phyloP scores from a whole-genome alignment of 805 yeast genomes.

The Scheffersomyces coipomensis region DNA sequence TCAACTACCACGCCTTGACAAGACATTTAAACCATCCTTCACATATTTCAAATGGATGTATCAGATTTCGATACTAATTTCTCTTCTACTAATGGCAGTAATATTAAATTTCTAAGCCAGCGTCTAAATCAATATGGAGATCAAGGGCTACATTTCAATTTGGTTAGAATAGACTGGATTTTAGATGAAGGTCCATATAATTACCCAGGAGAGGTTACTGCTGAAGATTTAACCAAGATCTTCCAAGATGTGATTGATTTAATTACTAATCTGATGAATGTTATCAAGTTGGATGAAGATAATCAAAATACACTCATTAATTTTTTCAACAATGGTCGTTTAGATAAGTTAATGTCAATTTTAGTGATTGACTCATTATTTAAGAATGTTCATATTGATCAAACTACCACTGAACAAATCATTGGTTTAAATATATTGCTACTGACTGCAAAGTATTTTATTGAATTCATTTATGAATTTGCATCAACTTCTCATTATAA shows the following conservation, averaged over 20 bases:
- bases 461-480: background rate
- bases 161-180: conserved; percentile 3
- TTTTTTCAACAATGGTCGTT: background rate
- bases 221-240: background rate
- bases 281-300: background rate
- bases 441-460: background rate
- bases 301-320: background rate
- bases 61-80: background rate
- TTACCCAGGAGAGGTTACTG: background rate
- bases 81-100: background rate
- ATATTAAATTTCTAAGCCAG: background rate
- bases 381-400: background rate
- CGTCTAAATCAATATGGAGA: background rate
- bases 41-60: background rate
- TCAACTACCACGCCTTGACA: too few relatives aligned
- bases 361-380: background rate
- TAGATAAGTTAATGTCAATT: background rate
- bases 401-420: background rate
- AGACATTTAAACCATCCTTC: too few relatives aligned
- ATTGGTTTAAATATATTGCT: background rate
- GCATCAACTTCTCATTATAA: background rate
- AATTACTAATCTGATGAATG: background rate
- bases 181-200: conserved; percentile 6
- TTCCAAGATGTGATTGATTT: background rate
- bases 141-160: background rate